These are phyloP conservation scores for Pseudocohnilembus persalinus DNA, from an alignment of 169 alveolate genomes.

Conservation along the genomic window DNA sequence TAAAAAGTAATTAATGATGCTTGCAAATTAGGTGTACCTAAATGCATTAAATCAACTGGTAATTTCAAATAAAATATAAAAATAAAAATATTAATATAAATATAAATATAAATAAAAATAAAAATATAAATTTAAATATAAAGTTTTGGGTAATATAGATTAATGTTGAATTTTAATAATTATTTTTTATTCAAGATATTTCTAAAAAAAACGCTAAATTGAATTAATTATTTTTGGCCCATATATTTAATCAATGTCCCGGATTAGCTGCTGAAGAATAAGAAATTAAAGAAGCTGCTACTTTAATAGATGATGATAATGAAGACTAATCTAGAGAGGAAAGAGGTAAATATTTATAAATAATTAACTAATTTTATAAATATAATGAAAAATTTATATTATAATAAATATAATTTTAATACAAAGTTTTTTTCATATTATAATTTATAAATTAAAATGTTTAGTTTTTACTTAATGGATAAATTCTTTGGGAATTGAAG, in stretches of 20 bases:
- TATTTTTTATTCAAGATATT: constrained; percentile 37
- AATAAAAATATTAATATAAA: no score
- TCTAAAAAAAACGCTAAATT: constrained; percentile 70
- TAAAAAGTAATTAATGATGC: constrained; percentile 61
- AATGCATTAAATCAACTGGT: constrained; percentile 55
- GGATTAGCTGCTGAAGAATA: constrained; percentile 79
- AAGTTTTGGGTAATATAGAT: no score
- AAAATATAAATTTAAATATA: no score
- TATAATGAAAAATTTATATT: no score
- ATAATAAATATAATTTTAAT: neutral
- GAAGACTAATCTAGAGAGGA: constrained; percentile 87
- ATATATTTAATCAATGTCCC: constrained; percentile 78
- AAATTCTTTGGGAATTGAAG: constrained; percentile 79
- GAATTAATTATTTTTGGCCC: constrained; percentile 79
- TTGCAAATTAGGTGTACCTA: constrained; percentile 70
- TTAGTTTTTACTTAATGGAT: constrained; percentile 83
- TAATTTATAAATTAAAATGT: neutral
- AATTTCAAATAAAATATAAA: neutral
- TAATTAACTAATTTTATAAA: neutral
- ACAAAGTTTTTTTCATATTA: neutral
- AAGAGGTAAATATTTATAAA: constrained; percentile 45
- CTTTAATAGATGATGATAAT: constrained; percentile 78
- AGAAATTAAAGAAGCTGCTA: constrained; percentile 72
- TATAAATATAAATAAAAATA: no score
- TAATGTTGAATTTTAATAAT: no score